These are phyloP conservation scores for Skeletonema grethae DNA, from an alignment of 108 stramenopile species.

Conservation along the genomic window DNA sequence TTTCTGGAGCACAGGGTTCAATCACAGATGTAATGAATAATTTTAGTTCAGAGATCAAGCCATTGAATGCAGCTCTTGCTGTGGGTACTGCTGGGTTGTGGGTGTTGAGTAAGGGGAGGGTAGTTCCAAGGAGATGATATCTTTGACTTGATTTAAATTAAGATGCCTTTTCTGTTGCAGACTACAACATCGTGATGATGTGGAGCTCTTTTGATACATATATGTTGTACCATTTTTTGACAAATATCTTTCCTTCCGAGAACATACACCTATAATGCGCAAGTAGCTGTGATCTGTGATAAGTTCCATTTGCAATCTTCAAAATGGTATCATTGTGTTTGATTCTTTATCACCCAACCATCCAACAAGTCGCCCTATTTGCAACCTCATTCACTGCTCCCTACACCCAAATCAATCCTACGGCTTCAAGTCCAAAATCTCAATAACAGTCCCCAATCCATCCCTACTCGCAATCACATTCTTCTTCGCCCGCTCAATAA, in stretches of 20 bases:
- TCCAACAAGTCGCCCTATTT: background rate
- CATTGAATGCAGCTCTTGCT: constrained; percentile 70
- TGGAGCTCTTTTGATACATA: background rate
- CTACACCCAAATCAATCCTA: no score
- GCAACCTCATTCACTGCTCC: background rate
- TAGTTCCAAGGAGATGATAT: constrained; percentile 14
- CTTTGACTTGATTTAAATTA: constrained; percentile 3
- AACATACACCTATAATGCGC: no score
- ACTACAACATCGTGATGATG: background rate
- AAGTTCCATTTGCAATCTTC: no score
- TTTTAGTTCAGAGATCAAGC: constrained; percentile 64
- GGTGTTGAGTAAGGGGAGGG: constrained; percentile 44
- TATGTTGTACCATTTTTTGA: background rate
- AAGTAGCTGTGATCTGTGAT: background rate
- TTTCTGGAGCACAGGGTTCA: constrained; percentile 67
- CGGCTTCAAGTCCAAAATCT: constrained; percentile 51
- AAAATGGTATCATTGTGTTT: no score
- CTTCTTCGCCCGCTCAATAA: constrained; percentile 84
- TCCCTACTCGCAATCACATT: constrained; percentile 68
- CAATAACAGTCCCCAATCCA: constrained; percentile 60
- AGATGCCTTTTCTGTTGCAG: background rate
- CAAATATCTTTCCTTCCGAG: no score
- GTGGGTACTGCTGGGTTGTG: constrained; percentile 47
- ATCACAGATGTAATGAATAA: constrained; percentile 33
- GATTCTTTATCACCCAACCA: no score